Conservation (phyloP, 352 stramenopile species). For the Pythium dissotocum region DNA sequence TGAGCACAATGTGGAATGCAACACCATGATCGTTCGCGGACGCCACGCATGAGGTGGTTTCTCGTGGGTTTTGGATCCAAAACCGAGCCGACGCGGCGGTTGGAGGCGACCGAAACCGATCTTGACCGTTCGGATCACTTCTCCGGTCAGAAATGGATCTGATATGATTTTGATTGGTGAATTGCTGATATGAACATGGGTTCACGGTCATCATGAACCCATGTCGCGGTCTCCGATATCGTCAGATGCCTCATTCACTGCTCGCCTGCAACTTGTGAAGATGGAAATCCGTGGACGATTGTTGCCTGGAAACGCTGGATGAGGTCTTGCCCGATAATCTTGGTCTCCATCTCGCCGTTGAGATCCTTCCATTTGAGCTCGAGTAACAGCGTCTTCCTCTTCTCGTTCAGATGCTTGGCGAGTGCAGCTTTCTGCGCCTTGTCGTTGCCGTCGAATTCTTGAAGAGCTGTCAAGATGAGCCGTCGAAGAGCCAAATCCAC, state of each 20-base stretch:
- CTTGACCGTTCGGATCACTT: neutral
- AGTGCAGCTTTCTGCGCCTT: slow-evolving; percentile 19
- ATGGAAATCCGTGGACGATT: neutral
- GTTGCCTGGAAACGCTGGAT: slow-evolving; percentile 8
- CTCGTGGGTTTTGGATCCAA: neutral
- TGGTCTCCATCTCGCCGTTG: neutral
- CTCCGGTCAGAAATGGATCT: neutral
- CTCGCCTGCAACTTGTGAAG: neutral
- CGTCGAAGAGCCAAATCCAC: slow-evolving; percentile 60
- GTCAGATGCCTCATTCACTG: too few relatives aligned
- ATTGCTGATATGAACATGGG: too few relatives aligned
- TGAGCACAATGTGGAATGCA: neutral
- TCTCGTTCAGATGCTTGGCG: slow-evolving; percentile 43
- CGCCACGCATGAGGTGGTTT: neutral
- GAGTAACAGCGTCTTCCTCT: slow-evolving; percentile 41
- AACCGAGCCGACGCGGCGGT: neutral
- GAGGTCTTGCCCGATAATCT: neutral
- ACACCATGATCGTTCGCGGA: neutral
- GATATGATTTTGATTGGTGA: too few relatives aligned
- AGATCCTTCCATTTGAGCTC: slow-evolving; percentile 30
- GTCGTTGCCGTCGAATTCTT: slow-evolving; percentile 18
- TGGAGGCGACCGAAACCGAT: neutral
- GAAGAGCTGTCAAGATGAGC: slow-evolving; percentile 53
- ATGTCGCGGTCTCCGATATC: too few relatives aligned
- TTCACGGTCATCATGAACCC: too few relatives aligned